Evolutionary conservation across 2,329 filamentous ascomycete genomes (phyloP), one percentile per base, ranked within the genome.

Genomic region (Tolypocladium ovalisporum): DNA sequence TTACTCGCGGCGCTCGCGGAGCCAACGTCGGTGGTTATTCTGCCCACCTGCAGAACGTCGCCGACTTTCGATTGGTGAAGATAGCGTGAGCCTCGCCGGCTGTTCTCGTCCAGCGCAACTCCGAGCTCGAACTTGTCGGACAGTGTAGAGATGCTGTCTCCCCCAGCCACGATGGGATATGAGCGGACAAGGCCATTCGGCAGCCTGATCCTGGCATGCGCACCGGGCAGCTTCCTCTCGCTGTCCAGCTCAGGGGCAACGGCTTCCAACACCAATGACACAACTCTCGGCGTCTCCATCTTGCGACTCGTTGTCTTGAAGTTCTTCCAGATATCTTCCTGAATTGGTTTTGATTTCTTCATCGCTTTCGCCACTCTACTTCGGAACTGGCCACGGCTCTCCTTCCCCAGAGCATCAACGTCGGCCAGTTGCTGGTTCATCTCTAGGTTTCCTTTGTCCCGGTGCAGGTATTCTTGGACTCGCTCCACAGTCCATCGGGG

Each of bases 401-500:
- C 79, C 10, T 73, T 71, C 4, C 79, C 79, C 37, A 84, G 74
- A 19, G 73, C 75, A 10, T 75, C 75, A 35, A 85, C 75, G 2
- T 72, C 71, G 0, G 79, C 75, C 3, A 87, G 72, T 64, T 79
- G 76, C 53, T 74, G 71, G 52, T 80, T 79, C 74, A 79, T 80
- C 42, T 71, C 77, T 1, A 72, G 63, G 62, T 85, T 76, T 37
- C 74, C 73, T 32, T 71, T 75, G 36, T 80, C 77, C 8, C 80
- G 73, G 65, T 85, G 83, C 40, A 86, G 68, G 61, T 82, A 86
- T 67, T 85, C 80, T 67, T 87, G 84, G 0, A 87, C 71, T 13
- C 79, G 73, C 65, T 83, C 81, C 37, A 88, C 76, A 0, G 83
- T 84, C 85, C 85, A 88, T 44, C 73, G 63, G 0, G 83, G 82